A percentile compares a stretch with the other conserved stretches of the same genome.
Evolutionary conservation across 768 basidiomycete species (phyloP).

Genomic region (Lactarius evosmus): DNA sequence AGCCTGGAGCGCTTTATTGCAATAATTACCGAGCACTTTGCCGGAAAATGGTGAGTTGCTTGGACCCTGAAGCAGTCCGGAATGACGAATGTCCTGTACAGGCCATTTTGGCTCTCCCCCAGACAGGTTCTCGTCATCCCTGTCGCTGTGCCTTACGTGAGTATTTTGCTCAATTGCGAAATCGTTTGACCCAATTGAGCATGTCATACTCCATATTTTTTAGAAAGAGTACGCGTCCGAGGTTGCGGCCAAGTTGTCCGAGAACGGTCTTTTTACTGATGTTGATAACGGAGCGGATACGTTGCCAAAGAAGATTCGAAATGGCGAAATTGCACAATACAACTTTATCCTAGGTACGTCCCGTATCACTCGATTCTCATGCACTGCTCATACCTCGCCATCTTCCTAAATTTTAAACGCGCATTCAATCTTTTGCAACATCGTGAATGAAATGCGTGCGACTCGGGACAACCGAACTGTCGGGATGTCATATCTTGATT

Average conservation of each 20-base stretch:
- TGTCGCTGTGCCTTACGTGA: conserved; percentile 82
- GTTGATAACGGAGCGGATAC: conserved; percentile 92
- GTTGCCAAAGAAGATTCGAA: conserved; percentile 94
- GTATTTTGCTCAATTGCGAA: conserved; percentile 34
- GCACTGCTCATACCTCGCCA: background rate
- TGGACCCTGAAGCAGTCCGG: background rate
- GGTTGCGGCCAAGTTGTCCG: conserved; percentile 63
- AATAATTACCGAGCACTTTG: conserved; percentile 96
- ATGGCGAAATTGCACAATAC: conserved; percentile 95
- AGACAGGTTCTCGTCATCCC: conserved; percentile 94
- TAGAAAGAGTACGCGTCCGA: conserved; percentile 90
- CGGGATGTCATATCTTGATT: background rate
- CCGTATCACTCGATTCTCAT: background rate
- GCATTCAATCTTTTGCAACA: background rate
- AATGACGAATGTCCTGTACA: conserved; percentile 31
- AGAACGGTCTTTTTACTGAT: conserved; percentile 79
- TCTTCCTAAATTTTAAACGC: background rate
- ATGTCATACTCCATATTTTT: background rate
- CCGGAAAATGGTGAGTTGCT: conserved; percentile 79
- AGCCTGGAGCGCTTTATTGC: conserved; percentile 94
- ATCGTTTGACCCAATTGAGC: background rate
- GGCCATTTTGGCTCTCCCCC: conserved; percentile 99
- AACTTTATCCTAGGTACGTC: conserved; percentile 92
- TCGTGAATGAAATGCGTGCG: background rate
- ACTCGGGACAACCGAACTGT: background rate